Conservation (phyloP, 2,329 filamentous ascomycete genomes). For the Neofusicoccum laricinum region DNA sequence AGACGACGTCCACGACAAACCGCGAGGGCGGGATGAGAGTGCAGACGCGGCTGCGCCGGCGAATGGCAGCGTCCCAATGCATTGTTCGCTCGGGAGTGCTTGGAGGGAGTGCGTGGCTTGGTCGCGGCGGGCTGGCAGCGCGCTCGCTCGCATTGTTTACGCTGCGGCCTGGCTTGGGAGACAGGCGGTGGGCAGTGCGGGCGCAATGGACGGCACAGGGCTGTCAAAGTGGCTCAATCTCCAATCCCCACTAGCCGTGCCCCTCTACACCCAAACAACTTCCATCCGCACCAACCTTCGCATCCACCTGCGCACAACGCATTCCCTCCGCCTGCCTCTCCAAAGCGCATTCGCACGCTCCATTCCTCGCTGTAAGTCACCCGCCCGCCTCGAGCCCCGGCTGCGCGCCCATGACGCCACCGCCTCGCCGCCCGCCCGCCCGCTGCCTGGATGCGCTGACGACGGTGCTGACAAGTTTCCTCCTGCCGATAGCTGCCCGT, state of each 20-base stretch:
- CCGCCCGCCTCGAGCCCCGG: neutral
- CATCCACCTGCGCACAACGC: neutral
- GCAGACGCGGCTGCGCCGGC: no score
- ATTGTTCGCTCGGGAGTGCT: no score
- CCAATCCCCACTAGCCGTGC: slow-evolving; percentile 15
- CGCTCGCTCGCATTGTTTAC: slow-evolving; percentile 6
- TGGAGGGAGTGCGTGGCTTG: neutral
- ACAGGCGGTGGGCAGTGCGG: slow-evolving; percentile 11
- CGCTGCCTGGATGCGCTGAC: slow-evolving; percentile 23
- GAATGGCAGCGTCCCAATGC: neutral
- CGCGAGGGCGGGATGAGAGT: no score
- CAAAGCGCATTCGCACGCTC: slow-evolving; percentile 7
- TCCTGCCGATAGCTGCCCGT: neutral
- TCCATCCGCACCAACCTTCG: slow-evolving; percentile 1
- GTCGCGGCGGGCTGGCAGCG: no score
- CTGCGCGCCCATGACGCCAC: slow-evolving; percentile 7
- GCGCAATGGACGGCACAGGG: neutral
- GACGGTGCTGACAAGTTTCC: slow-evolving; percentile 33
- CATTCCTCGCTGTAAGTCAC: slow-evolving; percentile 13
- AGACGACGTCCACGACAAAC: no score
- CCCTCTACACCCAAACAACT: slow-evolving; percentile 13
- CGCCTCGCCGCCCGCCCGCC: slow-evolving; percentile 1
- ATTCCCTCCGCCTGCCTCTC: neutral
- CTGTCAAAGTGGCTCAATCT: slow-evolving; percentile 4
- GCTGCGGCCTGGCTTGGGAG: neutral